These are phyloP conservation scores for Akanthomyces dipterigenus DNA, from an alignment of 2,329 filamentous ascomycete species.

Conservation along the genomic window DNA sequence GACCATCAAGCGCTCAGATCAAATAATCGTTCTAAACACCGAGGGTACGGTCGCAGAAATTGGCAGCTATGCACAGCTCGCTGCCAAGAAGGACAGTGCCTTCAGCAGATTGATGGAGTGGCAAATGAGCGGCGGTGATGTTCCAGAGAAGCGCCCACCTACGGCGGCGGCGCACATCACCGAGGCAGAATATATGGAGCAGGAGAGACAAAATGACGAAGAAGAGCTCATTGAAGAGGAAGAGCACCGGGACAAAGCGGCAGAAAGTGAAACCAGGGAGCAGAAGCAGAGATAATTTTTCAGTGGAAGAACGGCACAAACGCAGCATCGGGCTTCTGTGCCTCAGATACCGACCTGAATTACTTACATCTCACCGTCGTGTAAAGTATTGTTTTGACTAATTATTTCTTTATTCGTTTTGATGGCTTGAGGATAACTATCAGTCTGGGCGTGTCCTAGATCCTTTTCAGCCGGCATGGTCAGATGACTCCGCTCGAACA, in stretches of 20 bases:
- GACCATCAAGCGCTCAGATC: slow-evolving; percentile 92
- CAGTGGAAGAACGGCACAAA: neutral
- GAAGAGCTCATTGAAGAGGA: slow-evolving; percentile 34
- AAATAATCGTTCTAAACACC: slow-evolving; percentile 82
- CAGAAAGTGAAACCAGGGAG: slow-evolving; percentile 18
- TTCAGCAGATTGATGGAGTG: slow-evolving; percentile 98
- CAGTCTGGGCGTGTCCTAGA: neutral
- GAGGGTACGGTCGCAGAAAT: slow-evolving; percentile 88
- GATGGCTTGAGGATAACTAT: neutral
- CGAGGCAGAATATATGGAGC: slow-evolving; percentile 39
- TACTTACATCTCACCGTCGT: neutral
- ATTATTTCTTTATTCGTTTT: slow-evolving; percentile 14
- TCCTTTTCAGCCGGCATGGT: neutral
- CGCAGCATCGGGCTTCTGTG: neutral
- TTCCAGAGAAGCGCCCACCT: slow-evolving; percentile 32
- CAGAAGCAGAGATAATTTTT: slow-evolving; percentile 1
- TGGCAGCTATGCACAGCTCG: slow-evolving; percentile 74
- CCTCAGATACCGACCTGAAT: neutral
- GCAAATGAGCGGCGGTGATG: slow-evolving; percentile 86
- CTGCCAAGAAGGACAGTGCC: slow-evolving; percentile 65
- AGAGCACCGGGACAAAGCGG: slow-evolving; percentile 23
- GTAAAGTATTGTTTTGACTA: slow-evolving; percentile 2
- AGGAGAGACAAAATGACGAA: slow-evolving; percentile 35
- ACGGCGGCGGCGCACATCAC: slow-evolving; percentile 36
- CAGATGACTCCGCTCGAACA: neutral